Evolutionary conservation across 495 filamentous ascomycete species (phyloP), one percentile per base, ranked within the genome.

Genomic region (Penicillium mononematosum): DNA sequence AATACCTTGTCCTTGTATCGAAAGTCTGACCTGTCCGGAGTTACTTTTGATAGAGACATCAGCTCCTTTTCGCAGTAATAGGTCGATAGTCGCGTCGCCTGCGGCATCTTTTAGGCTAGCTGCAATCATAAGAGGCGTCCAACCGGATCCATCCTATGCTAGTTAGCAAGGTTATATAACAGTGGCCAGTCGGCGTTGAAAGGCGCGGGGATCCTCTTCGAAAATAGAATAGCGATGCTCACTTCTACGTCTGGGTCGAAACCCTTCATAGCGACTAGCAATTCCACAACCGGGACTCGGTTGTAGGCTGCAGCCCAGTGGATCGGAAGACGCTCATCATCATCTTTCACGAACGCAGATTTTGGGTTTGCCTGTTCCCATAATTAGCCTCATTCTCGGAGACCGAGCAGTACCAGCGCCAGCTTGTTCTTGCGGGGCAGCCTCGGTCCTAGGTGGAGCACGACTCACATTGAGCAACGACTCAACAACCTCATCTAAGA

Each of bases 271-370:
- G 86, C 74, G 20, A 81, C 69, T 4, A 99, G 79, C 24, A 92
- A 67, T 59, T 88, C 77, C 22, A 89, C 86, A 50, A 96, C 90
- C 38, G 83, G 79, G n/a, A 83, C 72, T 39, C 84, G 87, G 68
- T 93, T 95, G 71, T 88, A 88, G 43, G 92, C 94, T 14, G 85
- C 83, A 1, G 94, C 94, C 95, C 95, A 99, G 74, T 99, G 95
- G 50, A 98, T 86, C 0, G 95, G 88, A 22, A 96, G 83, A 48
- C 94, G 89, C 48, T 91, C 91, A 70, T 99, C 94, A 48, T 89
- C 86, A 64, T 99, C 94, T 69, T 85, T 88, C 46, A 76, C 77
- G 34, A 75, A 77, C 14, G 89, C 86, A 41, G 92, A 81, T 61
- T 89, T 91, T 0, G 90, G 87, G 63, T 95, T 92, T 63, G 87